Conservation (phyloP, 2,329 filamentous ascomycete species). For the Fusarium sp. region DNA sequence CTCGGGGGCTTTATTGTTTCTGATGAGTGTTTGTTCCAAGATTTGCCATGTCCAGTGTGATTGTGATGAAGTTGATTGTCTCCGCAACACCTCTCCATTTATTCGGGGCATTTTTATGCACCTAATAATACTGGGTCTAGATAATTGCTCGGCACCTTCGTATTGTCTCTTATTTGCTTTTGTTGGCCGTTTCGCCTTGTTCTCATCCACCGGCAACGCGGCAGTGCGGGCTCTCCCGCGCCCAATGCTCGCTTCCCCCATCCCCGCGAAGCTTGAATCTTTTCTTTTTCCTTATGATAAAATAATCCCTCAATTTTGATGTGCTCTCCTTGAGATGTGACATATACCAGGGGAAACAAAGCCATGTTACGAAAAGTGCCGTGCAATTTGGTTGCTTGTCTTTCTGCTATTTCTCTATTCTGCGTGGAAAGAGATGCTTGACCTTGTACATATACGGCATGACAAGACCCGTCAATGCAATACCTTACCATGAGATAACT, state of each 20-base stretch:
- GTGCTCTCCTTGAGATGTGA: neutral
- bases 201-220: too few relatives aligned
- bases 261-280: too few relatives aligned
- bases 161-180: too few relatives aligned
- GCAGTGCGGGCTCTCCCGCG: too few relatives aligned
- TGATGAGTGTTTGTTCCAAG: neutral
- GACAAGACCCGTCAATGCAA: neutral
- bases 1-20: neutral
- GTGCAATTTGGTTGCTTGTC: neutral
- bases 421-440: neutral
- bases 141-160: too few relatives aligned
- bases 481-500: neutral
- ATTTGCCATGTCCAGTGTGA: too few relatives aligned
- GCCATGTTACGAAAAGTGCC: neutral
- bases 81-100: too few relatives aligned
- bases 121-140: too few relatives aligned
- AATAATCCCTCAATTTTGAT: neutral
- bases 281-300: neutral
- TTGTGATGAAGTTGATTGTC: too few relatives aligned
- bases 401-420: neutral
- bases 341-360: conserved; percentile 1
- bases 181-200: too few relatives aligned
- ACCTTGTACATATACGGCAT: conserved; percentile 16
- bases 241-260: too few relatives aligned
- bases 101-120: too few relatives aligned